Base-by-base conservation (phyloP, 495 filamentous ascomycete species). In the Apiosordaria backusii region DNA sequence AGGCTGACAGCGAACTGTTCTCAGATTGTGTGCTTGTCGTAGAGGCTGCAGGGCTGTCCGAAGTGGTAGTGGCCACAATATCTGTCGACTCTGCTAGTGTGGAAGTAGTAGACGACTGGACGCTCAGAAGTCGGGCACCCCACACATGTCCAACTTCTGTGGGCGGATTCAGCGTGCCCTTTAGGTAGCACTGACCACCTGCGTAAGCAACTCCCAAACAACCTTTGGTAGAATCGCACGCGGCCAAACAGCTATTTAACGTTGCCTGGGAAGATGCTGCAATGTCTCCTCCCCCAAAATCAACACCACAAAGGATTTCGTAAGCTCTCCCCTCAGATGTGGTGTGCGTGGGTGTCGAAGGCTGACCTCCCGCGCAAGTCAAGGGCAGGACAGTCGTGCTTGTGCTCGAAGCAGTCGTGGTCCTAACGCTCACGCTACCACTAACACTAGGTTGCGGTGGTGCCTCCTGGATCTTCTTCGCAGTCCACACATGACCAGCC, bases 161-260 rank as follows among this genome's bases (percentile, higher is more conserved):
- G 18, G 22, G 52, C 9, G 4, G 9, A n/a, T 23, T 23, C 52
- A 55, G 52, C 9, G 52, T 55, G 4, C 25, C 57, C 63, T 65
- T 65, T 7, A 66, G 58, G 64, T 66, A 66, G 58, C 64, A 66
- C n/a, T 25, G 24, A 21, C 58, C 58, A 58, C 21, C 3, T 15
- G 52, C n/a, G n/a, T 57, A 66, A 13, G 63, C 63, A 9, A 65
- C 63, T 4, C 50, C 52, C 18, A 60, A 29, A 19, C 63, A 65
- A 24, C 58, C 57, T 4, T 6, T 4, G 29, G 57, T 18, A 0
- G 55, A 1, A 45, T 65, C 63, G 27, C 63, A 65, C 4, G 63
- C 63, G 4, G 57, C 21, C 10, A 65, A 23, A 25, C 63, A 65
- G 2, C 9, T 40, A 18, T 60, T 57, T 16, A 65, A 60, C 1